These are phyloP conservation scores for Xylariaceae sp. DNA, from an alignment of 2,329 filamentous ascomycete genomes.

Conservation along the genomic window DNA sequence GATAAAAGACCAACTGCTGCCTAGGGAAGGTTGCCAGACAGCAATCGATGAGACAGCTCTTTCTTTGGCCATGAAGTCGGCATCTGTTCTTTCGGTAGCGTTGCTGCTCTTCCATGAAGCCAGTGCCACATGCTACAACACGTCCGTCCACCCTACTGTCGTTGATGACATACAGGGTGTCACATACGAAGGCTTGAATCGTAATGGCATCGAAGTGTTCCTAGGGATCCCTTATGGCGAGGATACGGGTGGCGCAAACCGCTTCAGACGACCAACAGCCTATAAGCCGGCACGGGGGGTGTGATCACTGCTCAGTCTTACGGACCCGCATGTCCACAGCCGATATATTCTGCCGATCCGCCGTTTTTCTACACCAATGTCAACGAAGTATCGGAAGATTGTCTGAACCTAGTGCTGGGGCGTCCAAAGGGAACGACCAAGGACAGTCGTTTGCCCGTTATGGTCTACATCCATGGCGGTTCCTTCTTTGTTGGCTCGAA, in stretches of 20 bases:
- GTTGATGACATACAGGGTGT: conserved; percentile 24
- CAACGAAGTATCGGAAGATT: conserved; percentile 38
- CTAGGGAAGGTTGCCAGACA: no score
- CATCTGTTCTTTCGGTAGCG: background rate
- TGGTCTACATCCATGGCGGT: conserved; percentile 37
- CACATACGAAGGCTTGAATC: conserved; percentile 41
- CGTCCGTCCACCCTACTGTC: conserved; percentile 5
- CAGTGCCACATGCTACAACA: background rate
- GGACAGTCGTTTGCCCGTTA: conserved; percentile 32
- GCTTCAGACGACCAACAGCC: conserved; percentile 45
- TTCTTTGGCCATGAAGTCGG: no score
- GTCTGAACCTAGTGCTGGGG: conserved; percentile 36
- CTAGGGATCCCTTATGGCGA: conserved; percentile 46
- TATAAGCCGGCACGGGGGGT: conserved; percentile 31
- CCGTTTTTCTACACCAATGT: conserved; percentile 36
- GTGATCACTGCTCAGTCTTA: conserved; percentile 38
- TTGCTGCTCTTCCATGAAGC: background rate
- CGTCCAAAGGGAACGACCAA: conserved; percentile 29
- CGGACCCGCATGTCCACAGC: conserved; percentile 46
- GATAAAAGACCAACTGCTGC: no score
- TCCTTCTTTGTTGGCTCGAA: conserved; percentile 33
- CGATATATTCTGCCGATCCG: conserved; percentile 27
- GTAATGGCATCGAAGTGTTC: conserved; percentile 46
- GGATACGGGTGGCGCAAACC: conserved; percentile 43
- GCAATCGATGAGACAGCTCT: no score